Base-by-base conservation (phyloP, 352 stramenopile genomes). In the Phytophthora pini region DNA sequence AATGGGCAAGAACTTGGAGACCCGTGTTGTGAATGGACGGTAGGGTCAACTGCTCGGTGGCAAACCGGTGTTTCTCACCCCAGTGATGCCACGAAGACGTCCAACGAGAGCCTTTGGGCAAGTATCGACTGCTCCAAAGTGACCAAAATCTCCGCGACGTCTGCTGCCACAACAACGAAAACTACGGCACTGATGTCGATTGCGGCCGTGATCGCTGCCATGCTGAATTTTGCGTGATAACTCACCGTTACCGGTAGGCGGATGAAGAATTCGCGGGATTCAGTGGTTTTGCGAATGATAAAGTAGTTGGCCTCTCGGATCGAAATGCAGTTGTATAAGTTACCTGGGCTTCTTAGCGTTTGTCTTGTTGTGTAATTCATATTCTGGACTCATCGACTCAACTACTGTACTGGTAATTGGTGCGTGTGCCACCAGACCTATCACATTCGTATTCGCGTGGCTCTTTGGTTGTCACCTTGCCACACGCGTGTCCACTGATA, bases 1-100 rank as follows among this genome's bases (percentile, higher is more conserved):
- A 91, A 91, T 38, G 82, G 82, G 5, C 26, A 84, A 22, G 82
- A 91, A 45, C 58, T 91, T 0, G 82, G 82, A n/a, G 82, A 91
- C 41, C 82, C 81, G 7, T 72, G 74, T 50, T 91, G 82, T 48
- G 61, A 61, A 27, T 71, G 61, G 61, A 47, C 31, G 8, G 39
- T 39, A 1, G 39, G 40, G 0, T 34, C 67, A 7, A 43, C 40
- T 12, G 32, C 57, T 13, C 55, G 38, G 8, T 78, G 58, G 48
- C 64, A 45, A 1, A 56, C 52, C 3, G 61, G 69, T 13, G 57
- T 80, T 12, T 78, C 73, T 43, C 56, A 80, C 40, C 73, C 69
- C 1, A 71, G 73, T 4, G 58, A 69, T 36, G 47, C 65, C 48
- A 50, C 40, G 10, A 72, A 61, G 43, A 79, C 39, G 2, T 65